Base-by-base conservation (phyloP, 2,329 filamentous ascomycete species). In the Cordyceps javanica region DNA sequence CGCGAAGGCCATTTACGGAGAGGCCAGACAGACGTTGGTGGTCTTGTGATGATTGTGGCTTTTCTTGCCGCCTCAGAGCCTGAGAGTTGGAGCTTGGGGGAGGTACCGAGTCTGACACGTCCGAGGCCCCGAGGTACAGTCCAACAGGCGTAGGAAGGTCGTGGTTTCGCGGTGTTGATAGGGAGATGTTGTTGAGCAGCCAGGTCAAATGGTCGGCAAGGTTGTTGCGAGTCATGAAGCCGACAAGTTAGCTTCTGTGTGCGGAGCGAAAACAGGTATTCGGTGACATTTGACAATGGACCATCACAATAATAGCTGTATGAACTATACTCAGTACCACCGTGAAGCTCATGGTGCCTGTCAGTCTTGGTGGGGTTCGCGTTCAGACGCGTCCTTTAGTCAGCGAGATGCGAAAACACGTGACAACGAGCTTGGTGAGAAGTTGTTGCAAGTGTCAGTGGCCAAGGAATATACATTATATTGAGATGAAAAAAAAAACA, bases 141-240 rank as follows among this genome's bases (percentile, higher is more conserved):
- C 67, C 59, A 60, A 62, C 50, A 61, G 62, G 46, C 65, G 72
- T 39, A 76, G 72, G 61, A 70, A 69, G 58, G 71, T 68, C 62
- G 70, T 72, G 60, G 66, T 69, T 58, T 71, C 72, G 59, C 51
- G 74, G 73, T 66, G 70, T 72, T 63, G 69, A 70, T 64, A 71
- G 67, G 58, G 71, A 66, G 64, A 73, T 69, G 68, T 81, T 78
- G 64, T 74, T 73, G 65, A 82, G 67, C 66, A 85, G 73, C 82
- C 82, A 85, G 64, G 78, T 73, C 64, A 85, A 72, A 68, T 85
- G 79, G 66, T 81, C 76, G 64, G 71, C 69, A 60, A 85, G 75
- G 67, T 85, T 85, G 72, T 84, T 83, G 68, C 78, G 80, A 74
- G 82, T 85, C 82, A 85, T 85, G 74, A 78, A 79, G 74, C 67